phyloP scores from a whole-genome alignment of 2,329 filamentous ascomycete species.

The Pseudogymnoascus sp. region DNA sequence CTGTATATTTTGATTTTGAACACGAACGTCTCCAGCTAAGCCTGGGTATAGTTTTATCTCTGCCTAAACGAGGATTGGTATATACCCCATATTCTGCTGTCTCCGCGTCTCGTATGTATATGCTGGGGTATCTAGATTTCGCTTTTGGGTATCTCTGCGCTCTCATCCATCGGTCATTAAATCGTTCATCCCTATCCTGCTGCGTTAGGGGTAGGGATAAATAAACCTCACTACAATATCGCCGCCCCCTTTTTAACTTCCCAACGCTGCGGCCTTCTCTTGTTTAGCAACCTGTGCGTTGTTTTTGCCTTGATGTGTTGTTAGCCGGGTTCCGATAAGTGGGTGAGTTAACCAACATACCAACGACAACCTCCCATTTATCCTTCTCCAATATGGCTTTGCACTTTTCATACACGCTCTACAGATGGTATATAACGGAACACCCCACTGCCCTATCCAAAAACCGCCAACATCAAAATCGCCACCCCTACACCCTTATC shows the following conservation, averaged over 20 bases:
- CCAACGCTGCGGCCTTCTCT: not conserved
- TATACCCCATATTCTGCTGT: not conserved
- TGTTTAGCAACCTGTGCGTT: not conserved
- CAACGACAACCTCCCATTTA: not conserved
- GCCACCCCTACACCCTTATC: not conserved
- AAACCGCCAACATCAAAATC: not conserved
- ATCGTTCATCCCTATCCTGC: not conserved
- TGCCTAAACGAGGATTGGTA: not conserved
- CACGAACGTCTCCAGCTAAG: not conserved
- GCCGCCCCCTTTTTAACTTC: not conserved
- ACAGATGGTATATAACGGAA: not conserved
- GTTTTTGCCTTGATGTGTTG: not conserved
- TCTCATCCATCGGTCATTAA: not conserved
- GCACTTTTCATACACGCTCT: not conserved
- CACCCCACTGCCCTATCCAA: not conserved
- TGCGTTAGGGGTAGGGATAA: not conserved
- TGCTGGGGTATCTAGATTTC: not conserved
- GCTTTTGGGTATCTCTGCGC: not conserved
- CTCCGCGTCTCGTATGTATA: not conserved
- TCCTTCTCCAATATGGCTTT: not conserved
- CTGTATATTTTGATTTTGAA: not conserved
- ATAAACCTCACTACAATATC: not conserved
- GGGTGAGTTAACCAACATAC: not conserved
- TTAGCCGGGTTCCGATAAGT: not conserved
- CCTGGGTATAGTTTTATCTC: not conserved